Evolutionary conservation across 345 rosid species (phyloP).

Genomic region (Lepidium aucheri): DNA sequence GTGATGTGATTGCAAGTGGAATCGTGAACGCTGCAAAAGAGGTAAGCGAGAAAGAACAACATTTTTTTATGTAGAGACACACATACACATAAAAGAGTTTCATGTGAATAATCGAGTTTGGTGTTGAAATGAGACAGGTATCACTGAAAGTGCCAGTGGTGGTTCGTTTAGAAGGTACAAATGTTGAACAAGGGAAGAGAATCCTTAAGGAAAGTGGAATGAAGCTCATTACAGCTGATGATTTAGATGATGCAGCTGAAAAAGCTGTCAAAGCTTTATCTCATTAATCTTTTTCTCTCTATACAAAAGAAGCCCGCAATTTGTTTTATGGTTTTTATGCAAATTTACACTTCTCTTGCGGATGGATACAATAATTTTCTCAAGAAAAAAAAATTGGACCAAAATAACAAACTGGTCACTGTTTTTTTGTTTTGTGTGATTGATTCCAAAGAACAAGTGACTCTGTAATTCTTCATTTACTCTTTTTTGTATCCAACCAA

Average conservation of each 20-base stretch:
- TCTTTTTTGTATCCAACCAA: neutral
- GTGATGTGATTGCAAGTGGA: slow-evolving; percentile 98
- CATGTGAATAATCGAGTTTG: neutral
- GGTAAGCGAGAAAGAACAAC: slow-evolving; percentile 32
- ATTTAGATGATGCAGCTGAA: slow-evolving; percentile 96
- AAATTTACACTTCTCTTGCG: slow-evolving; percentile 10
- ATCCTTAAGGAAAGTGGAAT: slow-evolving; percentile 95
- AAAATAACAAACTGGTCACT: slow-evolving; percentile 16
- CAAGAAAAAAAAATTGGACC: no score
- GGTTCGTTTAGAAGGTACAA: slow-evolving; percentile 71
- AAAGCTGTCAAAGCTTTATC: slow-evolving; percentile 74
- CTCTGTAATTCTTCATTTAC: no score
- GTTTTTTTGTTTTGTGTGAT: neutral
- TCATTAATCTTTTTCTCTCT: slow-evolving; percentile 10
- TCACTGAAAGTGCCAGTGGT: slow-evolving; percentile 88
- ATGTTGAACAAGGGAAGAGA: slow-evolving; percentile 83
- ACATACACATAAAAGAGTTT: no score
- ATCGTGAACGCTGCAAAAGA: slow-evolving; percentile 97
- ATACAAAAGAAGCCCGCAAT: neutral
- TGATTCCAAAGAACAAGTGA: neutral
- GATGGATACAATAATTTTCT: neutral
- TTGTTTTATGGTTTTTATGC: slow-evolving; percentile 17
- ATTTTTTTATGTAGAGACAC: no score
- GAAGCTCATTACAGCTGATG: slow-evolving; percentile 84
- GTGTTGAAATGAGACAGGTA: slow-evolving; percentile 24